These are phyloP conservation scores for Claviceps sp. DNA, from an alignment of 2,329 filamentous ascomycete genomes.

Conservation along the genomic window DNA sequence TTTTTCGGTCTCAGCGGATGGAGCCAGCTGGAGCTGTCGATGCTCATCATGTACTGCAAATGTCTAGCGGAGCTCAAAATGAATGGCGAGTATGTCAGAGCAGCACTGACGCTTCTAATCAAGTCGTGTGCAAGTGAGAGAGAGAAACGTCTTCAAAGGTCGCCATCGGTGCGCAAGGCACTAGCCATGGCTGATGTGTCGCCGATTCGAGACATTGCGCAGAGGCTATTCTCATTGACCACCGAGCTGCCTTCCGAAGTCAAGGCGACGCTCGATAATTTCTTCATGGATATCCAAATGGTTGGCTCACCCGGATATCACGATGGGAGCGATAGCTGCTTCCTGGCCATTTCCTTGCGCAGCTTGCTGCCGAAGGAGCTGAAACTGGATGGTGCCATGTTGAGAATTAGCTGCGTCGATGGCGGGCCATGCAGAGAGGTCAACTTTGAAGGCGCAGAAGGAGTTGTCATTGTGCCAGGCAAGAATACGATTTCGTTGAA, in stretches of 20 bases:
- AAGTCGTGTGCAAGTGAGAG: conserved; percentile 48
- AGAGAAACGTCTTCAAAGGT: conserved; percentile 29
- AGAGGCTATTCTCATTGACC: conserved; percentile 32
- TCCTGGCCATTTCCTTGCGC: conserved; percentile 51
- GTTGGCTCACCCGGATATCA: conserved; percentile 57
- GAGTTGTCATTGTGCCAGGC: conserved; percentile 31
- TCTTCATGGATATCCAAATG: conserved; percentile 59
- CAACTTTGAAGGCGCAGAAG: conserved; percentile 16
- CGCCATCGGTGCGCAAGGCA: conserved; percentile 9
- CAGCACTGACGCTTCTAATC: conserved; percentile 59
- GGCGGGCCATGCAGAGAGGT: conserved; percentile 48
- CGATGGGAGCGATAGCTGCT: conserved; percentile 61
- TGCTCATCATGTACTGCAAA: conserved; percentile 73
- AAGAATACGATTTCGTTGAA: conserved; percentile 25
- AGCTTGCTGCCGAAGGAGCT: conserved; percentile 63
- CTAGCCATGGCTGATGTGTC: conserved; percentile 15
- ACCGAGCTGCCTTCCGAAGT: conserved; percentile 41
- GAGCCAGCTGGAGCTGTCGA: conserved; percentile 65
- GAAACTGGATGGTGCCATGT: conserved; percentile 47
- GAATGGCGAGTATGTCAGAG: conserved; percentile 66
- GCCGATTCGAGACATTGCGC: conserved; percentile 34
- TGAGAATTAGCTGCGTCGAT: conserved; percentile 46
- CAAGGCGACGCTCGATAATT: conserved; percentile 53
- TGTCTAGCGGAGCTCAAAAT: conserved; percentile 68
- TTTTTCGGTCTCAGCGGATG: conserved; percentile 70